Percentiles rank a stretch among this genome's conserved stretches.
phyloP scores from a whole-genome alignment of 2,329 filamentous ascomycete genomes.

The Neonectria magnoliae region DNA sequence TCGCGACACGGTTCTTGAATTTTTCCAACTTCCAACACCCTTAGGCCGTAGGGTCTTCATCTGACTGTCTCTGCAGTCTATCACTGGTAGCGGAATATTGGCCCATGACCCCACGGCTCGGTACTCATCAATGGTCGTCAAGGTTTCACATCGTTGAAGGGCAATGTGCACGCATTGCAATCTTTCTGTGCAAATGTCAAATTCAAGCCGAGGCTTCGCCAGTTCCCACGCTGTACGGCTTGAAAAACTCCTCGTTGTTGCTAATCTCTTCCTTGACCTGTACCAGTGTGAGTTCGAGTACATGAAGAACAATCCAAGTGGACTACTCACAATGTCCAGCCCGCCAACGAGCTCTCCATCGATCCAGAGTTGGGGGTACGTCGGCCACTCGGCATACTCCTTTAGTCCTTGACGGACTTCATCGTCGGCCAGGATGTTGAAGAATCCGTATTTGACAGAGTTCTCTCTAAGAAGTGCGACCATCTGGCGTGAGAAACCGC shows the following conservation, averaged over 20 bases:
- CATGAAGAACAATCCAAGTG: background rate
- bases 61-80: background rate
- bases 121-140: background rate
- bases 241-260: constrained; percentile 84
- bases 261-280: constrained; percentile 95
- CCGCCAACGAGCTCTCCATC: constrained; percentile 91
- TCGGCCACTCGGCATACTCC: constrained; percentile 98
- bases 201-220: constrained; percentile 52
- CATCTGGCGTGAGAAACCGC: constrained; percentile 91
- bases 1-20: constrained; percentile 11
- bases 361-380: constrained; percentile 94
- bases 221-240: constrained; percentile 69
- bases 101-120: background rate
- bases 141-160: constrained; percentile 16
- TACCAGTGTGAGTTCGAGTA: constrained; percentile 33
- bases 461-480: constrained; percentile 88
- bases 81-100: constrained; percentile 1
- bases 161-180: constrained; percentile 4
- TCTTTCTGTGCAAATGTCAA: constrained; percentile 22
- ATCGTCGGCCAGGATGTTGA: constrained; percentile 98
- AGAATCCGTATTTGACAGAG: constrained; percentile 96
- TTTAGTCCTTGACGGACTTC: constrained; percentile 97
- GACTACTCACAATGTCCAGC: constrained; percentile 85
- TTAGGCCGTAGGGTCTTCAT: background rate
- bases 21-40: constrained; percentile 1